These are phyloP conservation scores for Papilionanthe hybrid DNA, from an alignment of 116 monocot species.

Conservation along the genomic window DNA sequence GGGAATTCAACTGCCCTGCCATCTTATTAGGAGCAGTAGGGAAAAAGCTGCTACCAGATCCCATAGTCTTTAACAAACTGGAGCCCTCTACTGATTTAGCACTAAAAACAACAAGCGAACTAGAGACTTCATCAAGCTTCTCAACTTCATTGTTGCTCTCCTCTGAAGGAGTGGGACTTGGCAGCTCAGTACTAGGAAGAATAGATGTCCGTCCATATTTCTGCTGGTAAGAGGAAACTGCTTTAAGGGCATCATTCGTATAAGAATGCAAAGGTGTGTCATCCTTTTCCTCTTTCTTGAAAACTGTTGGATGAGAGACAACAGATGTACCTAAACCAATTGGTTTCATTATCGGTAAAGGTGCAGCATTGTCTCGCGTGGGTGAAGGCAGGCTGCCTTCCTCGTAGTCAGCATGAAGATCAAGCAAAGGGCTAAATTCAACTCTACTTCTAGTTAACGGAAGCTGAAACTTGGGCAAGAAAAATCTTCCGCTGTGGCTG, in stretches of 20 bases:
- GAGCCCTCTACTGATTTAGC: neutral
- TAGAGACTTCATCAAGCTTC: conserved; percentile 68
- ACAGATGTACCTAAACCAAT: conserved; percentile 18
- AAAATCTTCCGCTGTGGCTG: conserved; percentile 9
- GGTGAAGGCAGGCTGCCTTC: conserved; percentile 90
- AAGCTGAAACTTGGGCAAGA: conserved; percentile 34
- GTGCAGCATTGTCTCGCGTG: conserved; percentile 44
- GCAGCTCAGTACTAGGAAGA: conserved; percentile 49
- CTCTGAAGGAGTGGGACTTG: conserved; percentile 96
- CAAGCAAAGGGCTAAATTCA: conserved; percentile 61
- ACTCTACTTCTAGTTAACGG: conserved; percentile 21
- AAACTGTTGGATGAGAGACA: conserved; percentile 7
- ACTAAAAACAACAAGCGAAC: conserved; percentile 24
- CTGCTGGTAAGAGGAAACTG: conserved; percentile 83
- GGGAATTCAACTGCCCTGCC: conserved; percentile 8
- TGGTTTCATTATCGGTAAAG: conserved; percentile 36
- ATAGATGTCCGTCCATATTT: conserved; percentile 48
- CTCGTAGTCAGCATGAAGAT: conserved; percentile 85
- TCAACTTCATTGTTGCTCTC: conserved; percentile 41
- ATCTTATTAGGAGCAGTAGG: conserved; percentile 15
- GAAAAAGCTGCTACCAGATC: conserved; percentile 10
- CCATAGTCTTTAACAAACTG: conserved; percentile 5
- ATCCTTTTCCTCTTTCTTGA: conserved; percentile 11
- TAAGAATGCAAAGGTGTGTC: conserved; percentile 35
- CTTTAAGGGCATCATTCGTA: conserved; percentile 70